Conservation (phyloP, 805 yeast genomes). For the Saccharomycopsis fermentans region DNA sequence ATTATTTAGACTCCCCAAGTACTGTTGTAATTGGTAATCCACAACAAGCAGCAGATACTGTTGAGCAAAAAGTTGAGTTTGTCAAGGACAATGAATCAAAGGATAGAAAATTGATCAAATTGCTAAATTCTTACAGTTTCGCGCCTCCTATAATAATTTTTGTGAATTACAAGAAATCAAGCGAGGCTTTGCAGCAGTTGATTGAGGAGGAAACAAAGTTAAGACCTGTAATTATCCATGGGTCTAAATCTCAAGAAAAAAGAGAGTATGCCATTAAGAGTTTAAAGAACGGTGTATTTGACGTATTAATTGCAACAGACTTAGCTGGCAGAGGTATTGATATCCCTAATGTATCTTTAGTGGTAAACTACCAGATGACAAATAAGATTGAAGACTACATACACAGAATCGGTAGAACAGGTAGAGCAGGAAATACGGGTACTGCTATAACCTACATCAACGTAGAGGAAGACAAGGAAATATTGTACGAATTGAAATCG, state of each 20-base stretch:
- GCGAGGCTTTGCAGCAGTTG: constrained; percentile 53
- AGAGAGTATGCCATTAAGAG: constrained; percentile 68
- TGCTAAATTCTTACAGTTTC: constrained; percentile 27
- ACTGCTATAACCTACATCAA: constrained; percentile 64
- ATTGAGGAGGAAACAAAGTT: constrained; percentile 36
- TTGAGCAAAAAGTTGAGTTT: constrained; percentile 59
- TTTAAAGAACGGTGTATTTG: constrained; percentile 45
- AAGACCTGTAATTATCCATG: constrained; percentile 62
- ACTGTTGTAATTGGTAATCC: constrained; percentile 57
- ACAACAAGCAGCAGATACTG: constrained; percentile 56
- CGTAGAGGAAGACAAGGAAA: constrained; percentile 40
- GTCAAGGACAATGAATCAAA: constrained; percentile 36
- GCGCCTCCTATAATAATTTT: constrained; percentile 65
- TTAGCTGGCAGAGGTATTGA: constrained; percentile 96
- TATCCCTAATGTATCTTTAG: constrained; percentile 76
- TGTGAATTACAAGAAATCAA: constrained; percentile 64
- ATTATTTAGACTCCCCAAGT: constrained; percentile 53
- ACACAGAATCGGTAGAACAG: constrained; percentile 94
- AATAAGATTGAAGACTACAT: constrained; percentile 71
- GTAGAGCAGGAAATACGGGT: constrained; percentile 84
- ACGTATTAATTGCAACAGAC: constrained; percentile 80
- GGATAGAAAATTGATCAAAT: constrained; percentile 31
- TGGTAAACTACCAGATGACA: constrained; percentile 80
- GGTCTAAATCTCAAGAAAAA: constrained; percentile 74
- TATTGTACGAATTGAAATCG: constrained; percentile 33